These are phyloP conservation scores for Leccinum boreale DNA, from an alignment of 768 basidiomycete genomes.

Conservation along the genomic window DNA sequence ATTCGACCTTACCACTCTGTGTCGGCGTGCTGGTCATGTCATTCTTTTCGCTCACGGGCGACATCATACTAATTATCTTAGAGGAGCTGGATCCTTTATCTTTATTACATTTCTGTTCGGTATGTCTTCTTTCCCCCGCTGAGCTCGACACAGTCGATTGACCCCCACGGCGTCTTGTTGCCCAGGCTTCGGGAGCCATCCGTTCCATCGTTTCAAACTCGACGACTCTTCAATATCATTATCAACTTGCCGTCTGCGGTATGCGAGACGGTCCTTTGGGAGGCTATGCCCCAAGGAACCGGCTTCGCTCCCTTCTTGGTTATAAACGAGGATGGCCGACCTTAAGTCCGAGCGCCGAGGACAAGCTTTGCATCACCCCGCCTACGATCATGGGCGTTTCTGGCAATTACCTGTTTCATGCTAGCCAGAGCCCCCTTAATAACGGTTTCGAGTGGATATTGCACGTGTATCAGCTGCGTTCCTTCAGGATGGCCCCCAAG, in stretches of 20 bases:
- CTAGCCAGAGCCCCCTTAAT: conserved; percentile 30
- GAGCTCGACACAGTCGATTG: background rate
- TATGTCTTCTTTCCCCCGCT: conserved; percentile 4
- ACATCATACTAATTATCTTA: conserved; percentile 29
- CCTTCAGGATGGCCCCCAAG: conserved; percentile 26
- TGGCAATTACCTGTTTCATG: conserved; percentile 32
- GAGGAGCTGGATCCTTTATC: conserved; percentile 34
- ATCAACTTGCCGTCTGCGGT: conserved; percentile 32
- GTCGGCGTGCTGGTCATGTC: conserved; percentile 36
- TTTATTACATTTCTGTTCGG: conserved; percentile 31
- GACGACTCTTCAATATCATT: conserved; percentile 30
- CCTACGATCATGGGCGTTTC: conserved; percentile 34
- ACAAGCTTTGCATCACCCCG: conserved; percentile 29
- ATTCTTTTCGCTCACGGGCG: conserved; percentile 30
- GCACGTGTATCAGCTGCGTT: conserved; percentile 33
- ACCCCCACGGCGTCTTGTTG: background rate
- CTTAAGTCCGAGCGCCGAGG: conserved; percentile 29
- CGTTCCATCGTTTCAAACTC: conserved; percentile 19
- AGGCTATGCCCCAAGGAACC: conserved; percentile 12
- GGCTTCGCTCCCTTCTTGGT: conserved; percentile 29
- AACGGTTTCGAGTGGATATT: conserved; percentile 32
- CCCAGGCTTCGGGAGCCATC: conserved; percentile 26
- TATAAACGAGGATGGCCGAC: conserved; percentile 34
- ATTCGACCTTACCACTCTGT: conserved; percentile 16
- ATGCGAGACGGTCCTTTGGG: conserved; percentile 27